Evolutionary conservation across 176 grass and related monocot species (phyloP), one percentile per base, ranked within the genome.

Genomic region (Bothriochloa decipiens): DNA sequence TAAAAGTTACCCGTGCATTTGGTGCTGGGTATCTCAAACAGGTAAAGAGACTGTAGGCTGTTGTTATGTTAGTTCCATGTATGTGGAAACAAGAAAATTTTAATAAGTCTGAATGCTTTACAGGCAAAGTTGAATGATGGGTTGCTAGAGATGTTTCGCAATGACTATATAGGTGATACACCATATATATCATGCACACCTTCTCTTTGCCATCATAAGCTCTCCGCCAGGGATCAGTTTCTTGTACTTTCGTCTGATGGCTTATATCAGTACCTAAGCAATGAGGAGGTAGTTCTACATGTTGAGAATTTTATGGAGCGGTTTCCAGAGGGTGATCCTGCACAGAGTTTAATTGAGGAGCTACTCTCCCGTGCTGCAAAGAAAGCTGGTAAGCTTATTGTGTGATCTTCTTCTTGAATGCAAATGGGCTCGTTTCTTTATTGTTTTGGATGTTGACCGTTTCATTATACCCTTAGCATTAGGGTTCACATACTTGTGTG

Each of bases 221-320:
- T 97, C 42, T 66, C 90, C 22, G 15, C 82, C 86, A 86, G 74
- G 61, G 92, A 97, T 81, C 90, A 84, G 33, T 97, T 97, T 87
- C 87, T 97, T 61, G 90, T 97, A 76, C 92, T 97, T 80, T 97
- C 95, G 76, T 97, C 95, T 70, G 95, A 97, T 77, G 95, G 95
- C 25, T 72, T 97, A 61, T 97, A 97, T 81, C 95, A 97, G 58
- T 97, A 97, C 64, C 74, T 95, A 74, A 97, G 86, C 87, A 97
- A 97, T 16, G 88, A 97, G 33, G 95, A 97, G 83, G 95, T 97
- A 65, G 92, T 97, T 58, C 76, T 92, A 33, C 95, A 95, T 95
- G 95, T 97, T 39, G 92, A 91, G 33, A 91, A 87, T 86, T 97
- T 97, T 55, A 95, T 97, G 95, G 91, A 91, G 79, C 89, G 87